Evolutionary conservation across 2,329 filamentous ascomycete species (phyloP), one percentile per base, ranked within the genome.

Genomic region (Neonectria hederae): DNA sequence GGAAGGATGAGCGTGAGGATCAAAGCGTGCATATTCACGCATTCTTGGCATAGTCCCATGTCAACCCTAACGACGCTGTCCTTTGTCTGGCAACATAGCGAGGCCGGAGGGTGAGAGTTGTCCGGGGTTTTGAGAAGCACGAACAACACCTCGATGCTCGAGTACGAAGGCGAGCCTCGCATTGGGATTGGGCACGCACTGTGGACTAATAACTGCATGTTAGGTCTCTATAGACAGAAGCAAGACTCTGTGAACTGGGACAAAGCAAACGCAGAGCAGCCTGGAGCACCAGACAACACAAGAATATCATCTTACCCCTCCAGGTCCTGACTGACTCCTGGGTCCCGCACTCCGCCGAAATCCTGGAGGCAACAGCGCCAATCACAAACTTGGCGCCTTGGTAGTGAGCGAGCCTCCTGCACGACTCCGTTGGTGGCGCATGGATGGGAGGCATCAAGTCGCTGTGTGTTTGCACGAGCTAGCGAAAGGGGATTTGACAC

Each of bases 281-380:
- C 21, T 8, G 52, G 26, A 38, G 35, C 22, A 21, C 45, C 52
- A 22, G 17, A 28, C n/a, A 43, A 17, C 51, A 49, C 9, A 55
- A 51, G 62, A 66, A 67, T 69, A 62, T 62, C 51, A n/a, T 51
- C 61, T 65, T 68, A 40, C 54, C 68, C 62, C 35, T 65, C 66
- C 52, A 62, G 56, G 57, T 55, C 30, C 45, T 48, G 42, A 38
- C 45, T 48, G 42, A 38, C 35, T 38, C 35, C 32, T 17, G 14
- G 13, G 28, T 51, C 52, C 45, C 54, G 63, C 65, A 64, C 57
- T 35, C 54, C 55, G 61, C 62, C 61, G 55, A 59, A 48, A 51
- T 24, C 26, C 35, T 35, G 54, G 62, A 63, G 52, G 52, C 54
- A 60, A 59, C 53, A 65, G 59, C 32, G 35, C 65, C 61, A 72